phyloP scores from a whole-genome alignment of 257 asterid genomes.

The Echites panduratus region DNA sequence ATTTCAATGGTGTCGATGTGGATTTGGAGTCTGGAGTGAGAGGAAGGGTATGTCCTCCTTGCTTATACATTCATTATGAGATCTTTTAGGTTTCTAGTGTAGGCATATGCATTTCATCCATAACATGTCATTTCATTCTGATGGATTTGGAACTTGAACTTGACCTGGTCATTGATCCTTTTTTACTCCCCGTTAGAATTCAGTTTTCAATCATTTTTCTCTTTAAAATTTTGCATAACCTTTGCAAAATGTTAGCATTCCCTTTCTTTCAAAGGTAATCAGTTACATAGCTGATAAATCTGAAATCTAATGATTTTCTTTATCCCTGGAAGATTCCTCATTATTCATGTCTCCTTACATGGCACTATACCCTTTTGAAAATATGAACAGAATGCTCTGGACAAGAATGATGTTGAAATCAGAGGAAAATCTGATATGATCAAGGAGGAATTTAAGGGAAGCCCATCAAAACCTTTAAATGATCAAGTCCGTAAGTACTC shows the following conservation, averaged over 20 bases:
- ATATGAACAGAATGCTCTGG: constrained; percentile 22
- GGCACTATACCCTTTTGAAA: not conserved
- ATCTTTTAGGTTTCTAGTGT: not conserved
- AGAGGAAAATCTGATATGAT: constrained; percentile 32
- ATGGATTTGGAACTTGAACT: not conserved
- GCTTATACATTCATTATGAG: not conserved
- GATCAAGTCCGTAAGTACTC: constrained; percentile 49
- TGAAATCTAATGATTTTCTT: not conserved
- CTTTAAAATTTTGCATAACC: not conserved
- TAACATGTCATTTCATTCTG: not conserved
- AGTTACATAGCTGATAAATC: not conserved
- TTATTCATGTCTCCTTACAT: not conserved
- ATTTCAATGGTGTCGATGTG: constrained; percentile 59
- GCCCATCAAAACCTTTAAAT: constrained; percentile 62
- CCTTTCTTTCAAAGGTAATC: not conserved
- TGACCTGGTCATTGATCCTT: not conserved
- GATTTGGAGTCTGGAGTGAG: constrained; percentile 71
- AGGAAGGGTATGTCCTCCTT: constrained; percentile 46
- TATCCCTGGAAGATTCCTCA: not conserved
- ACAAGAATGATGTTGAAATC: constrained; percentile 39
- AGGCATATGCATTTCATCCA: not conserved
- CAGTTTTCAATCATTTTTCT: not conserved
- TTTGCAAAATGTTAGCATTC: not conserved
- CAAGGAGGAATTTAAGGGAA: constrained; percentile 53
- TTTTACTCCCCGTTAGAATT: not conserved